A percentile compares a stretch with the other conserved stretches of the same genome.
phyloP scores from a whole-genome alignment of 176 grass and related monocot species.

The Avena insularis region DNA sequence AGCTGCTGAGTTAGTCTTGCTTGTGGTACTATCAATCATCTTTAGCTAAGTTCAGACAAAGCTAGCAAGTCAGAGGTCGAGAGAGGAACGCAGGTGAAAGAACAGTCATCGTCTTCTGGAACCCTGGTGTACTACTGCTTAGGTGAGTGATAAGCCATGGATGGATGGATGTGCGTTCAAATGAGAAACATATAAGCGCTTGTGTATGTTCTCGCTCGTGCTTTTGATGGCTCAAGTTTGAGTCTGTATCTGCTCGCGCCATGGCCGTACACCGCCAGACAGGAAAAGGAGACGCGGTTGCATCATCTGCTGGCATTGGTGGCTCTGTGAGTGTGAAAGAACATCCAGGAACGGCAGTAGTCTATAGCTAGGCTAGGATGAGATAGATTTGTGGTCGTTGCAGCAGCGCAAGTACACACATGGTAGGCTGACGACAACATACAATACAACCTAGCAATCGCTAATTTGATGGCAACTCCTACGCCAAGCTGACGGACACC shows the following conservation, averaged over 20 bases:
- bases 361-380: background rate
- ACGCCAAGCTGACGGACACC: background rate
- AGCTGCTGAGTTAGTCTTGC: background rate
- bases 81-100: background rate
- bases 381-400: background rate
- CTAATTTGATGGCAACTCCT: background rate
- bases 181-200: background rate
- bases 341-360: background rate
- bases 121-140: too few relatives aligned
- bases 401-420: conserved; percentile 9
- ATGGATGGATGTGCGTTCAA: background rate
- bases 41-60: background rate
- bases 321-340: conserved; percentile 1
- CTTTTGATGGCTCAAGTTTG: too few relatives aligned
- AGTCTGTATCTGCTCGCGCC: too few relatives aligned
- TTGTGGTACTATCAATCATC: background rate
- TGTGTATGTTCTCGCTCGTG: too few relatives aligned
- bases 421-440: background rate
- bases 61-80: background rate
- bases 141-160: background rate
- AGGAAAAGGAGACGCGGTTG: background rate
- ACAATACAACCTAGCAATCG: background rate
- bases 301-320: background rate
- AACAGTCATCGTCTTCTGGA: background rate
- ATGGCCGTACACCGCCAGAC: too few relatives aligned